Conservation (phyloP, 768 basidiomycete species). For the Atractiella rhizophila region DNA sequence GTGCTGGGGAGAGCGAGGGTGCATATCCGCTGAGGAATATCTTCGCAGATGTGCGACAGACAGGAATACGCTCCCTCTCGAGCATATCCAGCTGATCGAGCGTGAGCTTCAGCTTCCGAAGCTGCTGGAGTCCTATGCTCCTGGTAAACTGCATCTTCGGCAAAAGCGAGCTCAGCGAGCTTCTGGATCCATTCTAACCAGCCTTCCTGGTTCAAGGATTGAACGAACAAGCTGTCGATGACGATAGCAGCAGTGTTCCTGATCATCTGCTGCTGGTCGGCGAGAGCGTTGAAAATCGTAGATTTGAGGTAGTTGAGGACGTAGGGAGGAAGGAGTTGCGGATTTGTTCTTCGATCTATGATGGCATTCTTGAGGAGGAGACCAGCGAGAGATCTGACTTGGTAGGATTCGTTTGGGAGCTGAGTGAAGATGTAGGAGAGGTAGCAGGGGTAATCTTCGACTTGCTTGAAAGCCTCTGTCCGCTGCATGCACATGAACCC, state of each 20-base stretch:
- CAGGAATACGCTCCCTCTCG: too few relatives aligned
- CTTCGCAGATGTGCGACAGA: too few relatives aligned
- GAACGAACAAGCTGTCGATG: background rate
- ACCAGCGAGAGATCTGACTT: conserved; percentile 81
- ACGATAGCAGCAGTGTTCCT: conserved; percentile 3
- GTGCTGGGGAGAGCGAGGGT: too few relatives aligned
- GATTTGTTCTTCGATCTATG: conserved; percentile 44
- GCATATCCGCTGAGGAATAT: too few relatives aligned
- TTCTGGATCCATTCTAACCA: too few relatives aligned
- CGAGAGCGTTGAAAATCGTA: conserved; percentile 26
- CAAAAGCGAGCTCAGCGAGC: too few relatives aligned
- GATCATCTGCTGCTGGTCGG: conserved; percentile 6
- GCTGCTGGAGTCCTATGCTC: too few relatives aligned
- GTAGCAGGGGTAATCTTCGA: conserved; percentile 59
- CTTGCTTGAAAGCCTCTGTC: conserved; percentile 61
- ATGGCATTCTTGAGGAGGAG: conserved; percentile 90
- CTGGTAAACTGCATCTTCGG: too few relatives aligned
- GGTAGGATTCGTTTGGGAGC: conserved; percentile 59
- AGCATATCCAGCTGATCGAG: too few relatives aligned
- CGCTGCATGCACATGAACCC: conserved; percentile 30
- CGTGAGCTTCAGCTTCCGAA: too few relatives aligned
- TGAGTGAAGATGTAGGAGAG: conserved; percentile 70
- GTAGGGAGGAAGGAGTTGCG: conserved; percentile 33
- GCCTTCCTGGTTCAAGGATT: too few relatives aligned
- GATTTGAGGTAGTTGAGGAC: conserved; percentile 51